A percentile compares a stretch with the other conserved stretches of the same genome.
These are phyloP conservation scores for Trichoderma sp. DNA, from an alignment of 2,329 filamentous ascomycete species.

Conservation along the genomic window DNA sequence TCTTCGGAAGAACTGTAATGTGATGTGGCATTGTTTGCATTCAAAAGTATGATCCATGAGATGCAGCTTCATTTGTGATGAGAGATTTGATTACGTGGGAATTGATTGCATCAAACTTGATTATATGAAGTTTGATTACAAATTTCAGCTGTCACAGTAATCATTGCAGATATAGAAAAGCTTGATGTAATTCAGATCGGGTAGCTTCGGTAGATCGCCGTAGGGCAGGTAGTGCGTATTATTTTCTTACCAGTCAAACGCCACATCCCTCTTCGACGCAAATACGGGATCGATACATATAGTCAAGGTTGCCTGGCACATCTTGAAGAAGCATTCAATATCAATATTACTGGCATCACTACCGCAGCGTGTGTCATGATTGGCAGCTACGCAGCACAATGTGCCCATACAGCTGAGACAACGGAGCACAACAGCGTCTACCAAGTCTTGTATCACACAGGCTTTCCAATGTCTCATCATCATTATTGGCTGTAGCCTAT, in stretches of 20 bases:
- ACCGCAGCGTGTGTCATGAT: too few relatives aligned
- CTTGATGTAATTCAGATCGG: not conserved
- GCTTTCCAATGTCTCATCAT: conserved; percentile 8
- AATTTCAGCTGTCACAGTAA: not conserved
- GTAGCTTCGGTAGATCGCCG: conserved; percentile 5
- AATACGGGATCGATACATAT: not conserved
- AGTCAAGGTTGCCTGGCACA: not conserved
- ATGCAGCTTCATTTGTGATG: not conserved
- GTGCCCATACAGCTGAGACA: not conserved
- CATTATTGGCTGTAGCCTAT: not conserved
- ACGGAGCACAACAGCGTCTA: not conserved
- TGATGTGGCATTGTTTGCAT: not conserved
- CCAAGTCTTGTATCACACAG: not conserved
- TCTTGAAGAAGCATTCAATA: not conserved
- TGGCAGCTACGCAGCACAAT: not conserved
- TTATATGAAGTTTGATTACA: not conserved
- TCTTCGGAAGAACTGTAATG: not conserved
- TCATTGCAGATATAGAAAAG: not conserved
- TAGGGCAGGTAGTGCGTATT: not conserved
- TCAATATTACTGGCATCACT: not conserved
- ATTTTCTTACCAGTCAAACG: not conserved
- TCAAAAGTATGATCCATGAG: not conserved
- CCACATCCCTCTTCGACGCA: not conserved
- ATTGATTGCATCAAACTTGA: not conserved
- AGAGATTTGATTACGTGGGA: not conserved